Base-by-base conservation (phyloP, 1,284 basidiomycete genomes). In the Ustilago shanxiensis region DNA sequence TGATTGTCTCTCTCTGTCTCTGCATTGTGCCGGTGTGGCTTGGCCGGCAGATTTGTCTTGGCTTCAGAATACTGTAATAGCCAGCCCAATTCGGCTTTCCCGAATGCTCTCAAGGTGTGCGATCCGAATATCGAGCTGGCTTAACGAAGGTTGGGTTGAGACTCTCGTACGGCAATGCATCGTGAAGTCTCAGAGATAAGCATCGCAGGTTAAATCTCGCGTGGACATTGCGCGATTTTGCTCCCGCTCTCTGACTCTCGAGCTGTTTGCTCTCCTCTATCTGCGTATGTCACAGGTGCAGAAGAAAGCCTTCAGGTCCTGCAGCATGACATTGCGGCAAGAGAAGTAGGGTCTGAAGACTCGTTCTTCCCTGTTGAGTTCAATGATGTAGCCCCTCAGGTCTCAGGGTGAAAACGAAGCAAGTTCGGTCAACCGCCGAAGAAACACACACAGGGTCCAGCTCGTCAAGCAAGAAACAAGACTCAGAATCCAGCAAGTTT, bases 381-480 rank as follows among this genome's bases (percentile, higher is more conserved):
- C 18, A 14, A 16, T 18, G 37, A 39, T 16, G 2, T 6, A 18
- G 14, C 11, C 11, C 11, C 39, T 41, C 8, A 16, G n/a, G 39
- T 14, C 39, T 7, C 39, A 14, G n/a, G 8, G 22, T 45, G 31
- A 33, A 33, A 11, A 33, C 31, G 31, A 11, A 33, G 44, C 31
- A 11, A 5, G 7, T 33, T 33, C 31, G 31, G 31, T 5, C 31
- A 37, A 11, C 6, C 41, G 11, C 41, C 18, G n/a, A 31, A 37
- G n/a, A 39, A 4, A 28, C 29, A 37, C 29, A 37, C 16, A 62
- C 20, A 61, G 65, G 65, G 59, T 61, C 65, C 59, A 61, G 39
- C 65, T 67, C 59, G 65, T 67, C 65, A 61, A 67, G 49, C 35
- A n/a, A 11, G 24, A 14, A 18, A 37, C 44, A 35, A 49, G 26